Base-by-base conservation (phyloP, 2,329 filamentous ascomycete species). In the Trichoderma brevicompactum region DNA sequence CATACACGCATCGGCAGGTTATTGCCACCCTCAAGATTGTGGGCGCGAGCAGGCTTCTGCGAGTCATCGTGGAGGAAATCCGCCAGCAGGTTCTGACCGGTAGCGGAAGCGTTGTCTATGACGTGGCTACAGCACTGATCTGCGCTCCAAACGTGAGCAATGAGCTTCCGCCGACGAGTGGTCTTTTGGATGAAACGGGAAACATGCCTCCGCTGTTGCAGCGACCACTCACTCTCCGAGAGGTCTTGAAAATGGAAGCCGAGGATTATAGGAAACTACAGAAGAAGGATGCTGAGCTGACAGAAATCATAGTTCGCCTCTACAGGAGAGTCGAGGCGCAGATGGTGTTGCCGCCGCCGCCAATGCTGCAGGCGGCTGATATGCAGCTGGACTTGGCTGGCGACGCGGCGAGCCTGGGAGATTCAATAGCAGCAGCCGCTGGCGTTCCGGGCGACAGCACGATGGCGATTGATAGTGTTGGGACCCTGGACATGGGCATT, bases 1-100 rank as follows among this genome's bases (percentile, higher is more conserved):
- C 84, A 10, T 94, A 94, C 74, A 91, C 89, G 0, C 90, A 93
- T 72, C 86, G 89, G 5, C 88, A 91, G 68, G 79, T 92, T 2
- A 82, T 91, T 8, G 82, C 84, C 0, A 86, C 84, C 0, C 75
- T 86, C 41, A 83, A 85, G 64, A 79, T 91, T 38, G 77, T 90
- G 0, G 90, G 90, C 0, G 84, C 89, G 0, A 84, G 81, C 65
- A 80, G 82, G 5, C 78, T 92, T 0, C 76, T 94, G 0, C 75
- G 81, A 2, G 77, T 87, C 6, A 84, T 94, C 23, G 73, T 92
- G 10, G 87, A 92, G 7, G 90, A 93, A 69, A 77, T 92, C 7
- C 86, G 85, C 69, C 77, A 84, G 17, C 86, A 90, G 68, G 85
- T 85, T 0, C 85, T 87, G 36, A 75, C 81, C 0, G 85, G 85